These are phyloP conservation scores for Chlamydomonas asymmetrica DNA, from an alignment of 139 green algal species.

Conservation along the genomic window DNA sequence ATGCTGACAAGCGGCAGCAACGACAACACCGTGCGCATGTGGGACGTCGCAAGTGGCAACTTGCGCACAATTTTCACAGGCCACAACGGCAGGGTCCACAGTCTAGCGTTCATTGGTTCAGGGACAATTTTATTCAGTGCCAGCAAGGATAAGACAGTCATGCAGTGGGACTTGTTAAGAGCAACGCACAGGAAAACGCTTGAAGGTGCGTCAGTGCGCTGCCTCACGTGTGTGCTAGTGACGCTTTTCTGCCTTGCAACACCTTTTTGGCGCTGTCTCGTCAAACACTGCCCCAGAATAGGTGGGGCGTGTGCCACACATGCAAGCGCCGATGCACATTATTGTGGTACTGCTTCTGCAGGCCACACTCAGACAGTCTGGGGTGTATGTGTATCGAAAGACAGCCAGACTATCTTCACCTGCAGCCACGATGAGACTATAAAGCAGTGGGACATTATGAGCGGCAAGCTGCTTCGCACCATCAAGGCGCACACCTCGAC, in stretches of 20 bases:
- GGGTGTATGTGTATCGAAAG: constrained; percentile 40
- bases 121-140: constrained; percentile 51
- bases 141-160: constrained; percentile 40
- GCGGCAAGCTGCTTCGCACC: constrained; percentile 33
- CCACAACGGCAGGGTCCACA: constrained; percentile 36
- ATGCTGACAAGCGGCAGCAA: constrained; percentile 39
- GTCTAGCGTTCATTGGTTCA: constrained; percentile 37
- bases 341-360: not conserved
- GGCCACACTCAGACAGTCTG: constrained; percentile 40
- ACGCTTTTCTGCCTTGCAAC: not conserved
- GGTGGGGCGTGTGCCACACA: too few relatives aligned
- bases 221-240: not conserved
- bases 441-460: constrained; percentile 44
- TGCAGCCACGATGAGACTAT: constrained; percentile 43
- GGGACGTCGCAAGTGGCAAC: constrained; percentile 36
- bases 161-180: constrained; percentile 48
- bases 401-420: constrained; percentile 39
- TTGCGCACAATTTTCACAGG: constrained; percentile 47
- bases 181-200: constrained; percentile 42
- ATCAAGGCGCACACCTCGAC: constrained; percentile 42
- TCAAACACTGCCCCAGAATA: not conserved
- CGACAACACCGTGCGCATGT: constrained; percentile 49
- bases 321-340: not conserved
- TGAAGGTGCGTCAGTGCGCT: constrained; percentile 24
- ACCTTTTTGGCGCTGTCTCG: not conserved